Percentiles rank a stretch among this genome's conserved stretches.
phyloP scores from a whole-genome alignment of 2,329 filamentous ascomycete species.

The Aureobasidium sp. region DNA sequence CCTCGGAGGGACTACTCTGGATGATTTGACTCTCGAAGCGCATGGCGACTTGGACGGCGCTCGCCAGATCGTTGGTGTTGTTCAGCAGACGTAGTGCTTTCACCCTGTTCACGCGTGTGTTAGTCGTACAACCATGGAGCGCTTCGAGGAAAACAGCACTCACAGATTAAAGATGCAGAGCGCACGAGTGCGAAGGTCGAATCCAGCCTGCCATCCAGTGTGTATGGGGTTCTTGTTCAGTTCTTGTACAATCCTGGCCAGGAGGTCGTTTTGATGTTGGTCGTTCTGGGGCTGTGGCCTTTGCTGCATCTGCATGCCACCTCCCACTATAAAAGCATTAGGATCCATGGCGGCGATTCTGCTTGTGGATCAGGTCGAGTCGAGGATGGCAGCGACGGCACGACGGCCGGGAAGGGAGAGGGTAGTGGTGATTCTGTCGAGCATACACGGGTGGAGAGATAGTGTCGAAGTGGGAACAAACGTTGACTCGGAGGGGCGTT shows the following conservation, averaged over 20 bases:
- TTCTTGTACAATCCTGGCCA: constrained; percentile 21
- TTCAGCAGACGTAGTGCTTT: constrained; percentile 15
- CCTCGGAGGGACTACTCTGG: constrained; percentile 9
- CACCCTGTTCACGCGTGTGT: constrained; percentile 12
- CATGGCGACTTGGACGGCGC: constrained; percentile 13
- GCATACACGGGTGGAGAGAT: background rate
- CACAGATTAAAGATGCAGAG: constrained; percentile 27
- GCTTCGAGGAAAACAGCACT: constrained; percentile 12
- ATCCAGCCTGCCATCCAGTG: constrained; percentile 26
- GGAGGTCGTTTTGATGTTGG: constrained; percentile 18
- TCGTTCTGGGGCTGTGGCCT: constrained; percentile 21
- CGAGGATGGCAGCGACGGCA: constrained; percentile 7
- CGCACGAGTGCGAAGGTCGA: constrained; percentile 24
- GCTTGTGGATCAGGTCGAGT: background rate
- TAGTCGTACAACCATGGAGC: background rate
- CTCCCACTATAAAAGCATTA: constrained; percentile 17
- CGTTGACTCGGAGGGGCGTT: background rate
- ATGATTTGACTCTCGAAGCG: constrained; percentile 14
- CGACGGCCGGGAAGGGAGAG: background rate
- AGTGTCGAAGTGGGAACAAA: background rate
- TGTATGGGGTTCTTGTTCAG: constrained; percentile 18
- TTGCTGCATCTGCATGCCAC: constrained; percentile 20
- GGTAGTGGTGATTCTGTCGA: background rate
- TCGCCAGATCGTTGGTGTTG: background rate
- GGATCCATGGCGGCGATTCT: constrained; percentile 14